Conservation (phyloP, 495 filamentous ascomycete genomes). For the Annulohypoxylon nitens region DNA sequence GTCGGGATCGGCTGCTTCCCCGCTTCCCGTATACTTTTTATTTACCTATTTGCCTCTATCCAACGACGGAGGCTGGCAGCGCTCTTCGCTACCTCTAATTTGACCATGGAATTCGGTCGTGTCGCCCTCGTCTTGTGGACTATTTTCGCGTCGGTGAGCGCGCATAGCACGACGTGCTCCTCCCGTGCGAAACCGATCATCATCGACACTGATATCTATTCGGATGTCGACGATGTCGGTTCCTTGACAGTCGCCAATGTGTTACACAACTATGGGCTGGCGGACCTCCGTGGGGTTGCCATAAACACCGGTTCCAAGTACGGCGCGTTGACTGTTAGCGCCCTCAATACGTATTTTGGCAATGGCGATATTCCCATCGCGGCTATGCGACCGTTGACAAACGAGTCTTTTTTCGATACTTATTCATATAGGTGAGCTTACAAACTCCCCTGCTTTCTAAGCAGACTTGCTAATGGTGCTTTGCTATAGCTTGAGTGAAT, state of each 20-base stretch:
- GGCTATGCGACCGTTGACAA: slow-evolving; percentile 52
- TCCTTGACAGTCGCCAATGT: slow-evolving; percentile 53
- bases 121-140: neutral
- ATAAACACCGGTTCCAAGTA: slow-evolving; percentile 60
- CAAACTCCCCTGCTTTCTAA: slow-evolving; percentile 32
- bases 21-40: no score
- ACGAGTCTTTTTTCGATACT: slow-evolving; percentile 59
- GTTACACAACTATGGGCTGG: slow-evolving; percentile 47
- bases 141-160: slow-evolving; percentile 4
- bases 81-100: neutral
- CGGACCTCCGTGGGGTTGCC: slow-evolving; percentile 58
- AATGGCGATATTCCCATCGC: slow-evolving; percentile 55
- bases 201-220: slow-evolving; percentile 60
- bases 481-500: slow-evolving; percentile 37
- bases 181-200: slow-evolving; percentile 40
- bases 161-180: neutral
- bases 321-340: slow-evolving; percentile 58
- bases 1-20: no score
- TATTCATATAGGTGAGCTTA: slow-evolving; percentile 52
- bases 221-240: slow-evolving; percentile 59
- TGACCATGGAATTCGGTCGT: slow-evolving; percentile 18
- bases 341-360: slow-evolving; percentile 60
- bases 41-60: no score
- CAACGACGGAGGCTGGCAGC: neutral
- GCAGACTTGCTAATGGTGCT: neutral